Percentiles rank a stretch among this genome's conserved stretches.
These are phyloP conservation scores for Didymella sp. DNA, from an alignment of 2,329 filamentous ascomycete genomes.

Conservation along the genomic window DNA sequence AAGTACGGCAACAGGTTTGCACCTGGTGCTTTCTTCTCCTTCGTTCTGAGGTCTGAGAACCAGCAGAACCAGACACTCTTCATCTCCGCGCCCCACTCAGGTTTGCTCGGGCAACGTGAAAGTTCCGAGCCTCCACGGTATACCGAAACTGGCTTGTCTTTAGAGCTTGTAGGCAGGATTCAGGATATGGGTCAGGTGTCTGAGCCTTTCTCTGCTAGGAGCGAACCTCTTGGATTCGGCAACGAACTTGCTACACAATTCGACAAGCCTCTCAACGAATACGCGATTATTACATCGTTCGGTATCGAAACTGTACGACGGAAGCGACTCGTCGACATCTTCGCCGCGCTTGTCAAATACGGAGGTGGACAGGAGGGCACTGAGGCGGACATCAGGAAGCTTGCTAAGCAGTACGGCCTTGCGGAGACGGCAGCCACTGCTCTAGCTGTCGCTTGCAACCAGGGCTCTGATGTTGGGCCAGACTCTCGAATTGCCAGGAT, in stretches of 20 bases:
- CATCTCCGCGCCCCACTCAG: slow-evolving; percentile 85
- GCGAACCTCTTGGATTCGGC: slow-evolving; percentile 77
- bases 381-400: slow-evolving; percentile 80
- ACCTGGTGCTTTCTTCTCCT: slow-evolving; percentile 90
- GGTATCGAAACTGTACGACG: slow-evolving; percentile 87
- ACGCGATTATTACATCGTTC: slow-evolving; percentile 89
- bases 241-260: slow-evolving; percentile 98
- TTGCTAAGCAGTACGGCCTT: slow-evolving; percentile 85
- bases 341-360: slow-evolving; percentile 79
- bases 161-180: slow-evolving; percentile 74
- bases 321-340: slow-evolving; percentile 86
- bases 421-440: slow-evolving; percentile 90
- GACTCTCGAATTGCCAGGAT: slow-evolving; percentile 73
- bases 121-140: slow-evolving; percentile 65
- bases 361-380: slow-evolving; percentile 78
- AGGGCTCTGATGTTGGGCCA: slow-evolving; percentile 79
- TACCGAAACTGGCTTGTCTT: slow-evolving; percentile 80
- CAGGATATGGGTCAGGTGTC: slow-evolving; percentile 82
- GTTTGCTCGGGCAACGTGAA: slow-evolving; percentile 71
- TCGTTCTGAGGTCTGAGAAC: slow-evolving; percentile 69
- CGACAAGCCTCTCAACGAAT: slow-evolving; percentile 79
- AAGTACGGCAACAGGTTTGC: slow-evolving; percentile 68
- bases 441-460: slow-evolving; percentile 91
- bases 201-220: slow-evolving; percentile 68
- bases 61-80: slow-evolving; percentile 74